Conservation (phyloP, 768 basidiomycete species). For the Pisolithus orientalis region DNA sequence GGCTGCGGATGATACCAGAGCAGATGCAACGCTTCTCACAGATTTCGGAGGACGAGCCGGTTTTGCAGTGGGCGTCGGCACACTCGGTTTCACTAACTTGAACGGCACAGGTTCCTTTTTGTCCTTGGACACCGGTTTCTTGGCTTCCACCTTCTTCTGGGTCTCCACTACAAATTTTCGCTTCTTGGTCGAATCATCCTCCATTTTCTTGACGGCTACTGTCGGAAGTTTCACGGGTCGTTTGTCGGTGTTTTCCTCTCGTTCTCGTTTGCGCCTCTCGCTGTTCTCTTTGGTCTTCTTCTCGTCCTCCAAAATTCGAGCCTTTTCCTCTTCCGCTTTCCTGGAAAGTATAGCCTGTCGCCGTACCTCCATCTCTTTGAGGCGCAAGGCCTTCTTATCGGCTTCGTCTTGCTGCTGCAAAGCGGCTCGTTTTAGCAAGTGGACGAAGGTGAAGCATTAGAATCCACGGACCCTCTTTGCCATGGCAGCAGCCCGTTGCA, state of each 20-base stretch:
- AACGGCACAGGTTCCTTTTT: conserved; percentile 30
- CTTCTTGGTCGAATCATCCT: conserved; percentile 70
- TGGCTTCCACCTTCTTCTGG: conserved; percentile 52
- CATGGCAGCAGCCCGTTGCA: conserved; percentile 74
- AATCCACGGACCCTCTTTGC: conserved; percentile 74
- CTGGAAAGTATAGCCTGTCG: conserved; percentile 65
- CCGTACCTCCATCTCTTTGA: conserved; percentile 79
- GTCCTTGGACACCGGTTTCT: conserved; percentile 58
- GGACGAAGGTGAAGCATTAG: neutral
- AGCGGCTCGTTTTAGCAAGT: conserved; percentile 4
- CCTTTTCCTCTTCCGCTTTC: conserved; percentile 76
- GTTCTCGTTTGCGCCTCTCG: conserved; percentile 76
- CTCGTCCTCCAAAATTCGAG: conserved; percentile 58
- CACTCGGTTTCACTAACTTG: conserved; percentile 26
- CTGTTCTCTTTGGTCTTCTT: conserved; percentile 65
- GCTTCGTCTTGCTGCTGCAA: conserved; percentile 82
- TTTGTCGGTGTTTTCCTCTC: conserved; percentile 72
- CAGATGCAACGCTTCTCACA: conserved; percentile 25
- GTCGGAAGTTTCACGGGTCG: conserved; percentile 44
- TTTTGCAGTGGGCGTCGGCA: conserved; percentile 20
- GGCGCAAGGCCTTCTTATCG: conserved; percentile 67
- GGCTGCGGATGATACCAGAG: conserved; percentile 32
- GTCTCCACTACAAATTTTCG: conserved; percentile 50
- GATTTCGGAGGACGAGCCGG: conserved; percentile 28
- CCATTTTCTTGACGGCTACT: conserved; percentile 53